Base-by-base conservation (phyloP, 106 monocot genomes). In the Dioscorea dumetorum region DNA sequence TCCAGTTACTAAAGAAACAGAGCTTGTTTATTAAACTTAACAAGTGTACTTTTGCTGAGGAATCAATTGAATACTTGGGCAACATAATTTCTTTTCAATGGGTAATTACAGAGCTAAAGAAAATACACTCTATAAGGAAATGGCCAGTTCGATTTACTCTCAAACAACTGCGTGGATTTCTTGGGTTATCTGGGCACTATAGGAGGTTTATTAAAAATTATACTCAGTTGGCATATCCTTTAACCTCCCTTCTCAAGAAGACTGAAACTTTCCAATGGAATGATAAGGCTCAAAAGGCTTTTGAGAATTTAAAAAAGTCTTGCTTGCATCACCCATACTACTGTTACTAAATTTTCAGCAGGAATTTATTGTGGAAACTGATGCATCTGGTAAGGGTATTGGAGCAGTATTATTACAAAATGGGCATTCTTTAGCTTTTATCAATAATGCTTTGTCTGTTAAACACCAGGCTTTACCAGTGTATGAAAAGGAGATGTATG, bases 101-200 rank as follows among this genome's bases (percentile, higher is more conserved):
- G 3, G 52, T 73, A 0, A 0, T 16, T 0, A 56, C 33, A 5
- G 63, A 73, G 1, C 22, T 12, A 12, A 50, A 5, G 0, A 73
- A 73, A 60, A 14, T 73, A 4, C 15, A 50, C 4, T 63, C 62
- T 4, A 23, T 64, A 4, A 1, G 23, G 11, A 21, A 73, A 2
- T 64, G n/a, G n/a, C 50, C 28, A 48, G 8, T 51, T 0, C 5
- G 53, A 8, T 4, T 33, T 8, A 0, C 15, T 20, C 61, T 24
- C 19, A 61, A 22, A 22, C 8, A 50, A 28, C 13, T 73, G 7
- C 21, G 51, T 13, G 52, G 63, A 8, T 64, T 73, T 28, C 35
- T 64, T 24, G 73, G 73, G 17, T 23, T 73, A 12, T 34, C 64
- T 17, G 4, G 64, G 1, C 64, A 73, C 17, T 73, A 51, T 64